Percentiles rank a stretch among this genome's conserved stretches.
Conservation (phyloP, 75 land plant genomes). For the Picea glauca region DNA sequence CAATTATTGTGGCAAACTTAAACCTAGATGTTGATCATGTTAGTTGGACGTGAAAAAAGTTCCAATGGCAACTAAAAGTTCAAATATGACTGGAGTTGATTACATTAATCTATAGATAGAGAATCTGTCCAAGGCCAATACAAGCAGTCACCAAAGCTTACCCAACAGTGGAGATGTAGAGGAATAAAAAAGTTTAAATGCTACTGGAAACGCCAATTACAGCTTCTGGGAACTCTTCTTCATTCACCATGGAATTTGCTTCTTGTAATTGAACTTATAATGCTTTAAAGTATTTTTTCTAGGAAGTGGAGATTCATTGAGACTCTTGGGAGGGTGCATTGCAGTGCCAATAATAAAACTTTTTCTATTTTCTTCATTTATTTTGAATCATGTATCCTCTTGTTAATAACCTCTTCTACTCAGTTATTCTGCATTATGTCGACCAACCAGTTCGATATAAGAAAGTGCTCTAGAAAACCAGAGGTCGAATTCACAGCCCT, state of each 20-base stretch:
- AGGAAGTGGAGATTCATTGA: too few relatives aligned
- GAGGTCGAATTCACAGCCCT: too few relatives aligned
- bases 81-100: not conserved
- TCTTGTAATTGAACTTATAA: too few relatives aligned
- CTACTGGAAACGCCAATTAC: constrained; percentile 54
- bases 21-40: constrained; percentile 28
- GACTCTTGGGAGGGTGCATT: too few relatives aligned
- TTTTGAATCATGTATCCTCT: too few relatives aligned
- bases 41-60: not conserved
- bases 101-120: not conserved
- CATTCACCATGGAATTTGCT: constrained; percentile 29
- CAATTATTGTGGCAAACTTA: constrained; percentile 53
- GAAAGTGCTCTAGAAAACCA: too few relatives aligned
- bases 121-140: not conserved
- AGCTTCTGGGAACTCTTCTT: constrained; percentile 51
- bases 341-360: too few relatives aligned
- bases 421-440: too few relatives aligned
- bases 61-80: not conserved
- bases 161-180: constrained; percentile 76
- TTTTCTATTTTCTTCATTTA: too few relatives aligned
- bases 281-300: too few relatives aligned
- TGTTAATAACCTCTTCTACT: too few relatives aligned
- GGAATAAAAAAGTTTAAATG: constrained; percentile 66
- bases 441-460: too few relatives aligned
- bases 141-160: constrained; percentile 15